Evolutionary conservation across 768 basidiomycete species (phyloP).

Genomic region (Naganishia kalamii): DNA sequence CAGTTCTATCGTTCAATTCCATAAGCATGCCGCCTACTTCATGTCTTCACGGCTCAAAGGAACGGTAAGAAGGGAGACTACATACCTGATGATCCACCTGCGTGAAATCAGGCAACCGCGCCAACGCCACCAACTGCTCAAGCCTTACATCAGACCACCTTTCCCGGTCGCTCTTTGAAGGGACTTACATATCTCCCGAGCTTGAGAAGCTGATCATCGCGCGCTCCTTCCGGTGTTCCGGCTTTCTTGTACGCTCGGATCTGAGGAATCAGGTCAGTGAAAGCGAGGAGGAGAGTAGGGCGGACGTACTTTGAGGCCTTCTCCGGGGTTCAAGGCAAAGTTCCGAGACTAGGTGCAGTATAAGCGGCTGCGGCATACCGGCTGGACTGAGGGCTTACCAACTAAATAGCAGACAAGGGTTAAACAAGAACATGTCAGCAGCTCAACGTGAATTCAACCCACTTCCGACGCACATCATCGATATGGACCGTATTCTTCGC

Average conservation of each 20-base stretch:
- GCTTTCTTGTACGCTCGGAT: conserved; percentile 75
- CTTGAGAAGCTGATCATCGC: conserved; percentile 64
- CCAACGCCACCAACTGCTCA: conserved; percentile 23
- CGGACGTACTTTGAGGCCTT: conserved; percentile 60
- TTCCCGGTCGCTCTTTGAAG: background rate
- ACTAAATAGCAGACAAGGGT: background rate
- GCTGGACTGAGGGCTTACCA: too few relatives aligned
- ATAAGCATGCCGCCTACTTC: background rate
- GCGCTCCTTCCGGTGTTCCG: conserved; percentile 56
- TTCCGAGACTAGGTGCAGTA: conserved; percentile 54
- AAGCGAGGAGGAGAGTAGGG: background rate
- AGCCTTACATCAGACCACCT: conserved; percentile 24
- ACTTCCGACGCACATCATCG: conserved; percentile 65
- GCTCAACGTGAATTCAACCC: conserved; percentile 5
- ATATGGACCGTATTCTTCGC: conserved; percentile 75
- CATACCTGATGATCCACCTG: conserved; percentile 53
- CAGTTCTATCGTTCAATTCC: background rate
- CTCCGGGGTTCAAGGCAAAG: conserved; percentile 76
- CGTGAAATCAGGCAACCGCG: conserved; percentile 56
- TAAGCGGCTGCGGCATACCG: too few relatives aligned
- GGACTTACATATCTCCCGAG: conserved; percentile 55
- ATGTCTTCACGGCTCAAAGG: background rate
- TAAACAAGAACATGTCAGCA: background rate
- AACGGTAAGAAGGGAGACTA: background rate
- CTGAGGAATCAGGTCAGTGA: conserved; percentile 19